phyloP scores from a whole-genome alignment of 331 rosid species.

The Acacia concinna region DNA sequence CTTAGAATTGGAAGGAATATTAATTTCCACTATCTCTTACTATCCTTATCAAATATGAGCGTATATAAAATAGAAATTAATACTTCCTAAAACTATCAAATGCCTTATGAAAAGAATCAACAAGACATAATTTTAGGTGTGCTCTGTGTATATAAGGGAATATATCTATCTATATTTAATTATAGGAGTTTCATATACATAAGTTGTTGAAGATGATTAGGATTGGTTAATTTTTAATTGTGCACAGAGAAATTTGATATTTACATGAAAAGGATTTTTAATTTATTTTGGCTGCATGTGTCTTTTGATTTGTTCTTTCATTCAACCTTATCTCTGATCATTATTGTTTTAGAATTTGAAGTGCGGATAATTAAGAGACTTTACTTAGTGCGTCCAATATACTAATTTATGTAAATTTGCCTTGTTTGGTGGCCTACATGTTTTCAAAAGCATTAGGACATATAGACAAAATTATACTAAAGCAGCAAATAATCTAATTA shows the following conservation, averaged over 20 bases:
- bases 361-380: neutral
- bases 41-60: too few species aligned
- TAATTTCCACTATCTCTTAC: too few species aligned
- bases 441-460: neutral
- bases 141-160: too few species aligned
- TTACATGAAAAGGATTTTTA: neutral
- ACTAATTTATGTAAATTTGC: neutral
- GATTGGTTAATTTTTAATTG: neutral
- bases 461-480: neutral
- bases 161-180: too few species aligned
- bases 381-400: neutral
- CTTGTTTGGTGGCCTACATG: neutral
- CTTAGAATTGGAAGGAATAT: too few species aligned
- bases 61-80: too few species aligned
- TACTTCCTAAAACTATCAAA: too few species aligned
- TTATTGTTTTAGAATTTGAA: neutral
- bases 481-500: neutral
- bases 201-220: neutral
- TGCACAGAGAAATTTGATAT: neutral
- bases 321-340: neutral
- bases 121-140: too few species aligned
- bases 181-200: too few species aligned
- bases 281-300: neutral
- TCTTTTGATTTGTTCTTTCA: neutral
- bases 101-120: too few species aligned